phyloP scores from a whole-genome alignment of 148 eudicot genomes.

The Rhododendron vialii region DNA sequence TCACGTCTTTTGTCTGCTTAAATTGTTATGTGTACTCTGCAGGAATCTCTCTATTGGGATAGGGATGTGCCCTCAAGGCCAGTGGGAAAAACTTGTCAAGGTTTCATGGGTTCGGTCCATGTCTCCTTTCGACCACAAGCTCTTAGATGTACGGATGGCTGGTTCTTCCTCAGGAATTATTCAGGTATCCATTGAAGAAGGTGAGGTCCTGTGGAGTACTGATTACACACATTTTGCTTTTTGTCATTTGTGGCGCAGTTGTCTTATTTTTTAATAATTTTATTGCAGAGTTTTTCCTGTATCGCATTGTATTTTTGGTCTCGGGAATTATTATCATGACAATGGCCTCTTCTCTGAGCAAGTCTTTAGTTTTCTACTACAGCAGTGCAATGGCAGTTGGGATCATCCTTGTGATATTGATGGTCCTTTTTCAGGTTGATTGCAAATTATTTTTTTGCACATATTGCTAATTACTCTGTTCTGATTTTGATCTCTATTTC shows the following conservation, averaged over 20 bases:
- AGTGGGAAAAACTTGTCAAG: conserved; percentile 70
- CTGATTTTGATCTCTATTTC: not conserved
- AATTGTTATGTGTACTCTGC: conserved; percentile 11
- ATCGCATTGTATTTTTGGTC: conserved; percentile 60
- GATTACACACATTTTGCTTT: not conserved
- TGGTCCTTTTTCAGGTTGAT: conserved; percentile 86
- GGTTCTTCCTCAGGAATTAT: conserved; percentile 46
- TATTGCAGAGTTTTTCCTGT: conserved; percentile 62
- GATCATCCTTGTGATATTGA: conserved; percentile 67
- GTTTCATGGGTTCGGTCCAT: conserved; percentile 70
- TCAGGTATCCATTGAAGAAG: conserved; percentile 60
- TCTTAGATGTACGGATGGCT: conserved; percentile 59
- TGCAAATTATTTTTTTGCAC: not conserved
- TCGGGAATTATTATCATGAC: conserved; percentile 53
- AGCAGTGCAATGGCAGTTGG: conserved; percentile 90
- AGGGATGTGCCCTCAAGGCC: conserved; percentile 82
- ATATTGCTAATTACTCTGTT: not conserved
- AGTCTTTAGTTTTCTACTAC: conserved; percentile 79
- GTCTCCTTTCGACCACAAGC: conserved; percentile 87
- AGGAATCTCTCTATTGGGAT: conserved; percentile 77
- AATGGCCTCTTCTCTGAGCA: conserved; percentile 67
- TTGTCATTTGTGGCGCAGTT: not conserved
- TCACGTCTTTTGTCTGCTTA: not conserved
- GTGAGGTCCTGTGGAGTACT: conserved; percentile 29
- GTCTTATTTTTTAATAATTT: not conserved